phyloP scores from a whole-genome alignment of 2,329 filamentous ascomycete species.

The Aspergillus proliferans region DNA sequence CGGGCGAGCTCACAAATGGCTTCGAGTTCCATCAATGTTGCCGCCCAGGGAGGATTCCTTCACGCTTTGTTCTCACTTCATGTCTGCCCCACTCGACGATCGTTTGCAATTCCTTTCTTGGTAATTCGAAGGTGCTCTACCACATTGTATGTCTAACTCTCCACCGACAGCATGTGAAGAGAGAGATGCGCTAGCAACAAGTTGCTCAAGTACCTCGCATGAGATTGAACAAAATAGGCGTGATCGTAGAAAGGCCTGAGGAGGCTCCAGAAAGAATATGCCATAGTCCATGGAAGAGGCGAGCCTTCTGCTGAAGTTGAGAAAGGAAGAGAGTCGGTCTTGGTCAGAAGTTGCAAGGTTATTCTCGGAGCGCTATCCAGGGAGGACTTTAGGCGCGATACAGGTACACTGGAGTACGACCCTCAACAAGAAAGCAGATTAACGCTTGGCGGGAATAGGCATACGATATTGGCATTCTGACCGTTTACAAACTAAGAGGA shows the following conservation, averaged over 20 bases:
- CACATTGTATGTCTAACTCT: slow-evolving; percentile 1
- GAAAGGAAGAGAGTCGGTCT: background rate
- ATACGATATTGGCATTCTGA: background rate
- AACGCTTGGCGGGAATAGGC: background rate
- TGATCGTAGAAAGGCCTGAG: background rate
- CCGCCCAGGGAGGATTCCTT: background rate
- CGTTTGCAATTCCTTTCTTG: slow-evolving; percentile 2
- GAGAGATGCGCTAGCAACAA: background rate
- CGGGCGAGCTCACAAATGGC: slow-evolving; percentile 2
- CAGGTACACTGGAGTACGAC: background rate
- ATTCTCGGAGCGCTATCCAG: background rate
- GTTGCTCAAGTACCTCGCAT: background rate
- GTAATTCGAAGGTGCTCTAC: background rate
- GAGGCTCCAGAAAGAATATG: background rate
- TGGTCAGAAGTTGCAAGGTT: background rate
- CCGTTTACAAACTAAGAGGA: background rate
- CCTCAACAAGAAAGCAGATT: background rate
- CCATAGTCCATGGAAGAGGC: background rate
- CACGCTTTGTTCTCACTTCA: background rate
- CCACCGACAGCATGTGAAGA: too few species aligned
- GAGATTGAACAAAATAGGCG: background rate
- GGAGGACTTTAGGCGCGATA: background rate
- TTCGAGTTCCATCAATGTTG: background rate
- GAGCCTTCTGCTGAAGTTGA: background rate
- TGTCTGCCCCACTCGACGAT: background rate